Conservation (phyloP, 345 rosid species). For the Salix exigua region DNA sequence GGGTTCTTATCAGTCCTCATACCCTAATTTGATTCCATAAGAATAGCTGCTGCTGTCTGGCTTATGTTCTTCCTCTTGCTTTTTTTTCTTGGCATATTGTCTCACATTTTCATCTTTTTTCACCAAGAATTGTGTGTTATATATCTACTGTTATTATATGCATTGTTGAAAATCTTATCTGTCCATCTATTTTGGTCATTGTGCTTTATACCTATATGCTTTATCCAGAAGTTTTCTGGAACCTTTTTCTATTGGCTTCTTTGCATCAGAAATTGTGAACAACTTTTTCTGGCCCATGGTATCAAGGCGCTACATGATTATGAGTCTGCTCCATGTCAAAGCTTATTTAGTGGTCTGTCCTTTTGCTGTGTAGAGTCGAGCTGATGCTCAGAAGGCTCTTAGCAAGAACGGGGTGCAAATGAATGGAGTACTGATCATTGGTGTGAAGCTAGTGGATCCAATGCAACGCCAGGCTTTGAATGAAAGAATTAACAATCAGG, state of each 20-base stretch:
- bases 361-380: constrained; percentile 53
- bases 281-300: not conserved
- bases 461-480: constrained; percentile 68
- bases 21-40: not conserved
- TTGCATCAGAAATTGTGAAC: not conserved
- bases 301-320: not conserved
- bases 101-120: too few relatives aligned
- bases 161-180: not conserved
- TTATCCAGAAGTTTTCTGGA: not conserved
- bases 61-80: not conserved
- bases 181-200: not conserved
- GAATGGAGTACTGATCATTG: constrained; percentile 71
- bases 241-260: not conserved
- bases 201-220: not conserved
- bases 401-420: constrained; percentile 84
- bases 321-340: constrained; percentile 1
- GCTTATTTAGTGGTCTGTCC: not conserved
- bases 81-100: not conserved
- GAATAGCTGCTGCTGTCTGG: not conserved
- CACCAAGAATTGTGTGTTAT: too few relatives aligned
- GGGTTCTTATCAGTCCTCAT: not conserved
- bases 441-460: constrained; percentile 90
- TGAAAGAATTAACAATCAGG: constrained; percentile 69
- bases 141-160: not conserved
- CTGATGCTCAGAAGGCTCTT: constrained; percentile 90